Evolutionary conservation across 2,329 filamentous ascomycete species (phyloP), one percentile per base, ranked within the genome.

Genomic region (Fonsecaea pugnacius): DNA sequence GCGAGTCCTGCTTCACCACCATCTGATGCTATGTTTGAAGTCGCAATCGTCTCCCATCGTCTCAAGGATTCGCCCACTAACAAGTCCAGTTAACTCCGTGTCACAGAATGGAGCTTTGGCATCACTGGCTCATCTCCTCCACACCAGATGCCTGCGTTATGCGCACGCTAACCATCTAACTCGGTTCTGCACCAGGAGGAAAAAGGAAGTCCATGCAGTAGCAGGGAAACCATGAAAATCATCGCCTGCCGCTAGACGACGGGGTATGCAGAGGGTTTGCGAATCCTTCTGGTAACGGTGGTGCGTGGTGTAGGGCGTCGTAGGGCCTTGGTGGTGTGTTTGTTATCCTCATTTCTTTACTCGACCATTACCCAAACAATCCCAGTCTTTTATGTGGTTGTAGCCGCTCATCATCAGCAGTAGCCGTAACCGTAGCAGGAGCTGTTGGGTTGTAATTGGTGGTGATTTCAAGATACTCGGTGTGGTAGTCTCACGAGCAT

Each of bases 1-100:
- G 57, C 57, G 57, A 59, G 57, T 59, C 57, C 32, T 59, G 57
- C 57, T 59, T 59, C 57, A 59, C 32, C 57, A 59, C 32, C 57
- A 59, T 30, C 38, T 52, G 43, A 59, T 38, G 27, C 57, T 46
- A 46, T 59, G 57, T 59, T 59, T 59, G 57, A 59, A 59, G 56
- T 59, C 43, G 56, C 56, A 33, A 59, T 59, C 43, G 56, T 52
- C 36, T 16, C 36, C 32, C 27, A 36, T 46, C 43, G 43, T 58
- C 38, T 58, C 55, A 58, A 58, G 55, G 55, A 48, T 48, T 21
- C 33, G 35, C 36, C 36, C 36, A 16, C 36, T 38, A 38, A 38
- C 10, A 38, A 16, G 36, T 14, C 38, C 38, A 12, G 38, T 18
- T 33, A 58, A 48, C 24, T 58, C 38, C 30, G 32, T 36, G 54